These are phyloP conservation scores for Boletales sp. DNA, from an alignment of 768 basidiomycete genomes.

Conservation along the genomic window DNA sequence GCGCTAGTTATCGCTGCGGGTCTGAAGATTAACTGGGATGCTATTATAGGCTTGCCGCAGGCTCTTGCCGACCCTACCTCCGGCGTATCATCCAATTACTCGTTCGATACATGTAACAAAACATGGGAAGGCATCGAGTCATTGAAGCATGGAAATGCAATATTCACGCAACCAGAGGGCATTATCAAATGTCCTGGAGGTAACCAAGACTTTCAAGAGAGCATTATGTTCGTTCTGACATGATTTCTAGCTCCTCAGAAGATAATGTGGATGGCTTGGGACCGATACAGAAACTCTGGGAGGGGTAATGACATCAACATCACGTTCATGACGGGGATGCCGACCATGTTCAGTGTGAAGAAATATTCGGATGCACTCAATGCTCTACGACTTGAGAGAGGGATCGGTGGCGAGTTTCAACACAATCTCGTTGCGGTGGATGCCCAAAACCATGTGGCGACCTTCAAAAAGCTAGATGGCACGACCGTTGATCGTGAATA, in stretches of 20 bases:
- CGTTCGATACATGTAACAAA: conserved; percentile 86
- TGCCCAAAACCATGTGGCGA: conserved; percentile 63
- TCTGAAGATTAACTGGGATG: conserved; percentile 80
- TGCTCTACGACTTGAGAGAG: conserved; percentile 69
- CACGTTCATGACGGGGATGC: conserved; percentile 88
- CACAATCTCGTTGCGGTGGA: conserved; percentile 82
- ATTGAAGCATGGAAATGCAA: conserved; percentile 72
- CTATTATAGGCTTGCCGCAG: conserved; percentile 57
- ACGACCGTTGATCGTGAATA: conserved; percentile 70
- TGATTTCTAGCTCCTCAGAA: conserved; percentile 70
- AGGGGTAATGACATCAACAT: conserved; percentile 56
- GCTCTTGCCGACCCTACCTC: conserved; percentile 76
- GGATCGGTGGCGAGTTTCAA: conserved; percentile 73
- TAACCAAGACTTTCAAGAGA: conserved; percentile 25
- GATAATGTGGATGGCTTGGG: conserved; percentile 98
- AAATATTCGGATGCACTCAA: conserved; percentile 92
- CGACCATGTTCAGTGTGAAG: conserved; percentile 96
- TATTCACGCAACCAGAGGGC: conserved; percentile 94
- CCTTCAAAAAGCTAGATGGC: conserved; percentile 77
- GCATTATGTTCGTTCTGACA: conserved; percentile 3
- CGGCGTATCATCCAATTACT: conserved; percentile 90
- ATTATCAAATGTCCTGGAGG: conserved; percentile 92
- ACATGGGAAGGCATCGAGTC: conserved; percentile 79
- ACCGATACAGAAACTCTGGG: conserved; percentile 61
- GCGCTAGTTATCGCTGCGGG: conserved; percentile 65